phyloP scores from a whole-genome alignment of 1,284 basidiomycete genomes.

The Leccinum glutinopallens region DNA sequence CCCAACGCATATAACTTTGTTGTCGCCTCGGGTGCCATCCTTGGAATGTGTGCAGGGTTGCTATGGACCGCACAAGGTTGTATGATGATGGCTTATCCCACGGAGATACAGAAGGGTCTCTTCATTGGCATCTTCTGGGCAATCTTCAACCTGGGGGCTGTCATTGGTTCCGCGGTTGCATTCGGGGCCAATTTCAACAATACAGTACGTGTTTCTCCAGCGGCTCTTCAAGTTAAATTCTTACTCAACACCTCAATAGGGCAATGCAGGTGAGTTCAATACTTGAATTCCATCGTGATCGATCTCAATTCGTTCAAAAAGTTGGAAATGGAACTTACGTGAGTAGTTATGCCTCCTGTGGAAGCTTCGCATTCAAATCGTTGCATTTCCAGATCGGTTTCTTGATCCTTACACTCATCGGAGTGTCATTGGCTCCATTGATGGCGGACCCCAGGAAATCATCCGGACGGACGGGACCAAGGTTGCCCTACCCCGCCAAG shows the following conservation, averaged over 20 bases:
- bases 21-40: slow-evolving; percentile 76
- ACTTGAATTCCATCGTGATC: slow-evolving; percentile 1
- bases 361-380: background rate
- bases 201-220: slow-evolving; percentile 37
- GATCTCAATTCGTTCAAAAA: slow-evolving; percentile 26
- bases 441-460: slow-evolving; percentile 71
- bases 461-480: slow-evolving; percentile 74
- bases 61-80: slow-evolving; percentile 88
- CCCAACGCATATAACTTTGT: slow-evolving; percentile 62
- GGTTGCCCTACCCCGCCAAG: slow-evolving; percentile 58
- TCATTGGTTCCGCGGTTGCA: slow-evolving; percentile 68
- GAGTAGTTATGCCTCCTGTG: slow-evolving; percentile 26
- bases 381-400: slow-evolving; percentile 62
- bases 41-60: slow-evolving; percentile 82
- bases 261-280: slow-evolving; percentile 27
- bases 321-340: slow-evolving; percentile 67
- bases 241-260: slow-evolving; percentile 15
- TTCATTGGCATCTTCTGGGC: slow-evolving; percentile 80
- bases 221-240: background rate
- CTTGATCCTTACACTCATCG: slow-evolving; percentile 66
- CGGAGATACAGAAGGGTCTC: slow-evolving; percentile 74
- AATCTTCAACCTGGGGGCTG: slow-evolving; percentile 75
- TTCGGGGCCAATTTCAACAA: slow-evolving; percentile 59
- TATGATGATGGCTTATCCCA: slow-evolving; percentile 83
- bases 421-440: slow-evolving; percentile 60